Evolutionary conservation across 1,284 basidiomycete genomes (phyloP), one percentile per base, ranked within the genome.

Genomic region (Trichosporon sp.): DNA sequence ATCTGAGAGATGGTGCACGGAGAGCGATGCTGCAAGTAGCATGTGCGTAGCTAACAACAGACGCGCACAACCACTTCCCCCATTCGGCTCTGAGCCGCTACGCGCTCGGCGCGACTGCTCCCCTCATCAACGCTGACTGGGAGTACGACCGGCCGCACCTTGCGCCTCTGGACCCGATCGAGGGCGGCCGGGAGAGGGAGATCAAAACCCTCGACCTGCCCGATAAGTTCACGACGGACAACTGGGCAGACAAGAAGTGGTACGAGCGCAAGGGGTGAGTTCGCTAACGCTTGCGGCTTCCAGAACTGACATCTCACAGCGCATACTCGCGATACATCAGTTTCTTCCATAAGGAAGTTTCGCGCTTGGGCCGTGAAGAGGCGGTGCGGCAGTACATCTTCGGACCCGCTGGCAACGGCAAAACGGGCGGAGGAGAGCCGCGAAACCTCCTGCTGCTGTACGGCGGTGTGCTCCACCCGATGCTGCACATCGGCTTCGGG

Each of bases 401-500:
- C 76, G 84, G 86, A 0, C 80, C 85, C 0, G 79, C 71, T 1
- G 80, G 79, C 6, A 73, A 66, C 37, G 74, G 66, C 12, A 68
- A 81, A 4, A 87, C 86, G 0, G 83, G 87, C 11, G 87, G 84
- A 0, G 83, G 87, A 16, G 87, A 83, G 0, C 82, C 85, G 0
- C 72, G 84, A 21, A 91, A 91, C 89, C 77, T 90, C 3, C 77
- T 86, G 26, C 84, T 89, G 10, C 85, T 91, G 48, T 79, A 89
- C 54, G 85, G 85, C 40, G 90, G 90, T 12, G 70, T 73, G 1
- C 65, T 76, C 12, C 76, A 92, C 79, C 89, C 90, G 0, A 83
- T 90, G 67, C 91, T 92, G 56, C 89, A 90, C 76, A 81, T 88
- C 38, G 90, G 90, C 85, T 89, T 89, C 73, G 90, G 87, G 3